Conservation (phyloP, 305 asterid genomes). For the Solanum aculeatissimum region DNA sequence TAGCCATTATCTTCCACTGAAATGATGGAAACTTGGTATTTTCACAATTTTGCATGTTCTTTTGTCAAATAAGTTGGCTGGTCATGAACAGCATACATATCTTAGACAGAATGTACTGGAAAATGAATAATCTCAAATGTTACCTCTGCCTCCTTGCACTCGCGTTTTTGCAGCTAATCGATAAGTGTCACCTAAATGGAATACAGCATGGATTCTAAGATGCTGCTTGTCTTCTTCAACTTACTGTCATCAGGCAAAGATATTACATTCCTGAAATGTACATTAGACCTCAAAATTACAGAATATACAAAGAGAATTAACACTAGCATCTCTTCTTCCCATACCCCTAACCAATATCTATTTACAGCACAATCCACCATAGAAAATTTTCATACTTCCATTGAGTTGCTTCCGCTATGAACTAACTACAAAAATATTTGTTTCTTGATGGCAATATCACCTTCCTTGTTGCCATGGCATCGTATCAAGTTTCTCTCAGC, state of each 20-base stretch:
- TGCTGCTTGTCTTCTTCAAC: neutral
- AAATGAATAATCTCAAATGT: neutral
- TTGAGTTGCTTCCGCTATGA: slow-evolving; percentile 2
- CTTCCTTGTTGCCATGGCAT: slow-evolving; percentile 11
- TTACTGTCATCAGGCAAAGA: neutral
- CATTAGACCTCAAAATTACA: neutral
- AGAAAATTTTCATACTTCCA: slow-evolving; percentile 4
- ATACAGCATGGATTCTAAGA: neutral
- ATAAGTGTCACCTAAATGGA: neutral
- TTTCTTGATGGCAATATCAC: neutral
- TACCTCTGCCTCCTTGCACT: neutral
- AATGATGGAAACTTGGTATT: neutral
- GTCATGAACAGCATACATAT: neutral
- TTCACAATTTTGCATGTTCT: neutral
- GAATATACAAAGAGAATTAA: neutral
- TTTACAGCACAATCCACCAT: neutral
- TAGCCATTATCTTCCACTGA: neutral
- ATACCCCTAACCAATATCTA: neutral
- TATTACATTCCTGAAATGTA: neutral
- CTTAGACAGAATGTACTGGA: neutral
- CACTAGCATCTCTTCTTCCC: neutral
- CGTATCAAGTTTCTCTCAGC: neutral
- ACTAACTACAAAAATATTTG: slow-evolving; percentile 13
- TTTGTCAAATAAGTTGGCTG: neutral
- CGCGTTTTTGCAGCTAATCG: neutral